A percentile compares a stretch with the other conserved stretches of the same genome.
Conservation (phyloP, 208 protist genomes). For the Naegleria lovaniensis region DNA sequence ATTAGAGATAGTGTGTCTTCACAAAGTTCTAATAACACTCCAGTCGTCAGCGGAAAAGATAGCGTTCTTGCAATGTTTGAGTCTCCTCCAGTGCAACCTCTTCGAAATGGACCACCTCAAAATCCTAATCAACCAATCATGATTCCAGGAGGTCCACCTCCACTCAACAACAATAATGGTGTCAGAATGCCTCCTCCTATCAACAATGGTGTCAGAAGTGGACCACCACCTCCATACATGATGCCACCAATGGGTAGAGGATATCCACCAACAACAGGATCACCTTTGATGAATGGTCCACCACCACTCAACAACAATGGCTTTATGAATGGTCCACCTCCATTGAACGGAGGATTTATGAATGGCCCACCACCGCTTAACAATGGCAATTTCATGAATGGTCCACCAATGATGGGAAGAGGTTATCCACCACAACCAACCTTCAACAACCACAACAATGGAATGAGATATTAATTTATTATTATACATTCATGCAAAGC, state of each 20-base stretch:
- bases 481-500: background rate
- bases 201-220: background rate
- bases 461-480: background rate
- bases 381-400: background rate
- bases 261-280: background rate
- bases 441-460: background rate
- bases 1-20: background rate
- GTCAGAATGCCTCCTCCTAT: background rate
- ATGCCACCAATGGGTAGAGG: background rate
- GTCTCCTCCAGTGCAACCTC: background rate
- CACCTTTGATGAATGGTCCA: background rate
- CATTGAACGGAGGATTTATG: background rate
- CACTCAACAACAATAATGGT: background rate
- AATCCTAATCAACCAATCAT: background rate
- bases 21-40: background rate
- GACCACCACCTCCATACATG: background rate
- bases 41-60: background rate
- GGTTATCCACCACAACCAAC: background rate
- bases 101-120: background rate
- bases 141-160: background rate
- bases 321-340: background rate
- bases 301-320: background rate
- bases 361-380: background rate
- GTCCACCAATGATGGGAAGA: slow-evolving; percentile 1
- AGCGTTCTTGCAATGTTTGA: background rate